Evolutionary conservation across 768 basidiomycete species (phyloP).

Genomic region (Tricholoma saponaceum): DNA sequence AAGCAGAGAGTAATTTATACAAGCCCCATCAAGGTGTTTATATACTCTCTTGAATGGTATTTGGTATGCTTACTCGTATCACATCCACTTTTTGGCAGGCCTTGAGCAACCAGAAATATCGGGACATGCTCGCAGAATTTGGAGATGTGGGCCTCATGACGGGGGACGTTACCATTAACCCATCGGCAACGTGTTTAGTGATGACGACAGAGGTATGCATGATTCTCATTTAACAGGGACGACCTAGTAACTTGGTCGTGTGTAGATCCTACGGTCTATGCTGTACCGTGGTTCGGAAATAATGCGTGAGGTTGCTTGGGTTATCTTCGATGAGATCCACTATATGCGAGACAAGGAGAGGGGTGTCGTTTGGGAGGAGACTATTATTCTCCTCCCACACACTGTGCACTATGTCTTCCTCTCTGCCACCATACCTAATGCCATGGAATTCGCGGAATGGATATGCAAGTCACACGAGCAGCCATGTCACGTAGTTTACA

Average conservation of each 20-base stretch:
- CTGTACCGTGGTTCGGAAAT: conserved; percentile 97
- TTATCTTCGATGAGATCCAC: conserved; percentile 98
- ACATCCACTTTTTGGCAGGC: conserved; percentile 66
- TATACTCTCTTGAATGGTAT: too few relatives aligned
- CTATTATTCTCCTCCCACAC: conserved; percentile 95
- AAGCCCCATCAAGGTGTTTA: conserved; percentile 94
- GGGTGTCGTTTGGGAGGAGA: conserved; percentile 99
- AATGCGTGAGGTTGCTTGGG: conserved; percentile 99
- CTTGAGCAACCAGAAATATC: conserved; percentile 97
- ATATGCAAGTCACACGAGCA: conserved; percentile 96
- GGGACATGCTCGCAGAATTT: conserved; percentile 96
- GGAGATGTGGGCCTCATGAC: conserved; percentile 99
- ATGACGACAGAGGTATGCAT: conserved; percentile 97
- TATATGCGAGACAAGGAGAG: conserved; percentile 99
- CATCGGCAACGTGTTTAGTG: conserved; percentile 92
- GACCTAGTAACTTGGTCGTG: too few relatives aligned
- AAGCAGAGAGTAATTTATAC: conserved; percentile 98
- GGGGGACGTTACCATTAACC: conserved; percentile 98
- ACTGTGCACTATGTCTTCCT: conserved; percentile 97
- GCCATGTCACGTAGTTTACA: conserved; percentile 98
- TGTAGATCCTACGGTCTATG: conserved; percentile 96
- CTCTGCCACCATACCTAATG: conserved; percentile 98
- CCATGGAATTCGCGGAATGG: conserved; percentile 99
- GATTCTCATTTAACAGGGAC: too few relatives aligned
- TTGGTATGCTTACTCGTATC: too few relatives aligned